A percentile compares a stretch with the other conserved stretches of the same genome.
Conservation (phyloP, 176 grass and related monocot species). For the Aegilops umbellulata region DNA sequence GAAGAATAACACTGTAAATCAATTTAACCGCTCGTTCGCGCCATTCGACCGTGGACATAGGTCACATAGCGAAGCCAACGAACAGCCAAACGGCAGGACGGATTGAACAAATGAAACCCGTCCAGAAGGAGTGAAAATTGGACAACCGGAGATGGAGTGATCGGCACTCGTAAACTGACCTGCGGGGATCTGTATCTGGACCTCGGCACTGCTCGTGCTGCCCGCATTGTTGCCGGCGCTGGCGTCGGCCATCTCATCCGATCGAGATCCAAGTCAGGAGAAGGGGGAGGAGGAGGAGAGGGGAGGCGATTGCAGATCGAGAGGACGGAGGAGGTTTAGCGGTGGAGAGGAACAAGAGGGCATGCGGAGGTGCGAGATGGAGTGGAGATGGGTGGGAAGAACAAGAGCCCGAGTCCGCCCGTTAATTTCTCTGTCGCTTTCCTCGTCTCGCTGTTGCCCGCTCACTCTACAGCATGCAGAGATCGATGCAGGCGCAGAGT, state of each 20-base stretch:
- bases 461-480: not conserved
- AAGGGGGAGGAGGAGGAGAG: not conserved
- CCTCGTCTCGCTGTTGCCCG: not conserved
- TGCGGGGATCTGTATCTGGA: constrained; percentile 48
- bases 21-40: not conserved
- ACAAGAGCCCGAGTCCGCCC: constrained; percentile 12
- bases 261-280: constrained; percentile 25
- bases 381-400: not conserved
- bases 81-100: not conserved
- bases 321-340: constrained; percentile 8
- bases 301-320: not conserved
- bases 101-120: not conserved
- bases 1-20: too few relatives aligned
- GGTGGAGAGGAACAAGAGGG: constrained; percentile 23
- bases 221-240: not conserved
- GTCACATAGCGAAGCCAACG: too few relatives aligned
- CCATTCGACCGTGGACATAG: too few relatives aligned
- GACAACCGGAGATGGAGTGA: not conserved
- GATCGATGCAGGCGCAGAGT: not conserved
- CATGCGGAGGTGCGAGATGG: constrained; percentile 11
- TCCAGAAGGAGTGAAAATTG: not conserved
- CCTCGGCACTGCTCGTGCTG: constrained; percentile 15
- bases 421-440: constrained; percentile 7
- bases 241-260: constrained; percentile 37
- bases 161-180: not conserved